phyloP scores from a whole-genome alignment of 1,139 yeast genomes.

The Scheffersomyces stambukii region DNA sequence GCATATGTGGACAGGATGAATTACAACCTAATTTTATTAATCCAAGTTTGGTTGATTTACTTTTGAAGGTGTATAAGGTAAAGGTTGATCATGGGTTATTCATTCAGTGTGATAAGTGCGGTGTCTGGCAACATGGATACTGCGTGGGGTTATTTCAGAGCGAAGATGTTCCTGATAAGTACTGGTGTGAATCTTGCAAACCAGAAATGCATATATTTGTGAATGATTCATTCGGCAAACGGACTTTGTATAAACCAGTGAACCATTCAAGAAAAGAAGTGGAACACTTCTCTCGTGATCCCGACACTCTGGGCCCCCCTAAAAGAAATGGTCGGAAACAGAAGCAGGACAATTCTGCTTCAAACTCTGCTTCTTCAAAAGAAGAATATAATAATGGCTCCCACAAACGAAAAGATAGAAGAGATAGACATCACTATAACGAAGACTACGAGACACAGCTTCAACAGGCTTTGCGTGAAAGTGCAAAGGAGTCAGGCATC shows the following conservation, averaged over 20 bases:
- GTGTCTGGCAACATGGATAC: constrained; percentile 96
- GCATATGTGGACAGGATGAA: constrained; percentile 81
- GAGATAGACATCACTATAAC: constrained; percentile 37
- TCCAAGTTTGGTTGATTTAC: constrained; percentile 38
- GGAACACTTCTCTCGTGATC: constrained; percentile 22
- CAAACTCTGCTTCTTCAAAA: too few species aligned
- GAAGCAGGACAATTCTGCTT: neutral
- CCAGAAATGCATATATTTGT: constrained; percentile 70
- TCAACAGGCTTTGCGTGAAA: constrained; percentile 66
- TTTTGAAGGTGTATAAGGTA: constrained; percentile 52
- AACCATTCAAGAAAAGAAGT: constrained; percentile 43
- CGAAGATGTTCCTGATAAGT: constrained; percentile 81
- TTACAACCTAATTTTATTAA: constrained; percentile 38
- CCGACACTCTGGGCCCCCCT: neutral
- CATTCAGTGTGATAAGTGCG: constrained; percentile 87
- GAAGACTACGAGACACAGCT: constrained; percentile 65
- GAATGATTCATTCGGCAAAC: constrained; percentile 14
- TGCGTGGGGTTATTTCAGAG: constrained; percentile 81
- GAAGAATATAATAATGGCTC: constrained; percentile 1
- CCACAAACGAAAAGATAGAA: constrained; percentile 79
- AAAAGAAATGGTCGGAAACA: neutral
- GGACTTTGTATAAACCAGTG: constrained; percentile 47
- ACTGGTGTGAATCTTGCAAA: constrained; percentile 88
- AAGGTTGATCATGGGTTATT: constrained; percentile 74
- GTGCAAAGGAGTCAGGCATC: constrained; percentile 44